These are phyloP conservation scores for Candida maris DNA, from an alignment of 805 yeast species.

Conservation along the genomic window DNA sequence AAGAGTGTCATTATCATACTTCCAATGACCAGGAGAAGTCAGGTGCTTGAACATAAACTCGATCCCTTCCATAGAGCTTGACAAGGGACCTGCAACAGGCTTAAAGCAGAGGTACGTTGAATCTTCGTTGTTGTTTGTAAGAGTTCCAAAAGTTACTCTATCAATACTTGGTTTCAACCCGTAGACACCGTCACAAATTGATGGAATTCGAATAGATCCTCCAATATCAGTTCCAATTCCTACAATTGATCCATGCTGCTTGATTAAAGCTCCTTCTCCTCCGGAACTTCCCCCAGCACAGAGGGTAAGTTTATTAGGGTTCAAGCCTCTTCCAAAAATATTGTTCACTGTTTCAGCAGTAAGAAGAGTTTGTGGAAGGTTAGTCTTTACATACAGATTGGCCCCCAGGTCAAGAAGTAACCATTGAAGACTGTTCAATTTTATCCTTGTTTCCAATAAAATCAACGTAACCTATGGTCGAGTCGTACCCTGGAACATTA, in stretches of 20 bases:
- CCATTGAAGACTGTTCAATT: constrained; percentile 18
- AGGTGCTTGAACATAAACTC: constrained; percentile 41
- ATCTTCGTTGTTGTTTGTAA: constrained; percentile 16
- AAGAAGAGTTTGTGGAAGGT: constrained; percentile 53
- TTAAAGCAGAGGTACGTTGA: constrained; percentile 25
- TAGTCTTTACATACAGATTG: constrained; percentile 14
- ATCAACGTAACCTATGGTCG: constrained; percentile 15
- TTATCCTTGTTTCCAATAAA: constrained; percentile 8
- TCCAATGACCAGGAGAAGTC: constrained; percentile 18
- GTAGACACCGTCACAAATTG: constrained; percentile 51
- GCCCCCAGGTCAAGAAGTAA: constrained; percentile 22
- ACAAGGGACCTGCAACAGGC: constrained; percentile 44
- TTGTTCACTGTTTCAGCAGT: constrained; percentile 49
- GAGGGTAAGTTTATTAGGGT: constrained; percentile 46
- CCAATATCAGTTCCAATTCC: constrained; percentile 65
- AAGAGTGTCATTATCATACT: constrained; percentile 38
- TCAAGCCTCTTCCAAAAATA: constrained; percentile 46
- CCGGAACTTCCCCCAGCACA: constrained; percentile 61
- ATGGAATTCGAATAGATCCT: constrained; percentile 55
- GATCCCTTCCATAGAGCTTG: constrained; percentile 44
- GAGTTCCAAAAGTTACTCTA: constrained; percentile 30
- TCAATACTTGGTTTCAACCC: constrained; percentile 49
- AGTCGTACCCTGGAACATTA: constrained; percentile 35
- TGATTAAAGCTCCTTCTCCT: constrained; percentile 58
- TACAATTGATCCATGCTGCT: constrained; percentile 48